These are phyloP conservation scores for Talaromyces wortmannii DNA, from an alignment of 495 filamentous ascomycete species.

Conservation along the genomic window DNA sequence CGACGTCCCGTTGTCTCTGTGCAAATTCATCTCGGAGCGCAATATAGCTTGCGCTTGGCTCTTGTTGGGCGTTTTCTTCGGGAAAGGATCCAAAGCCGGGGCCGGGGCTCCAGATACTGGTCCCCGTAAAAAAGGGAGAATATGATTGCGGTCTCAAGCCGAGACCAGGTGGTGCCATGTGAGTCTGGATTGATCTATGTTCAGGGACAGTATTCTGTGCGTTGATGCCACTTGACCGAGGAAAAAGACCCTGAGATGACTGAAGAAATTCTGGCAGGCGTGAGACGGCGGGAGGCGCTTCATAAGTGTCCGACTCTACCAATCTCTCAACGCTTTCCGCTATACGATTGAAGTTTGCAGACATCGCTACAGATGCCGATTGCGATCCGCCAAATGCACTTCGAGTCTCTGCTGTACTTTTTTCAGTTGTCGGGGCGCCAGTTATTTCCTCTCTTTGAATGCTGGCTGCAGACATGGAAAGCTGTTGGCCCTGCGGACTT, in stretches of 20 bases:
- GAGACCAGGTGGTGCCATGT: conserved; percentile 31
- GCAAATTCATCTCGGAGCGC: not conserved
- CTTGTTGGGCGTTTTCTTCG: conserved; percentile 12
- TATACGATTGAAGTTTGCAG: conserved; percentile 51
- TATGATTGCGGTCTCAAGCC: conserved; percentile 26
- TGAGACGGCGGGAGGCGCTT: conserved; percentile 27
- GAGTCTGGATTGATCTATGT: conserved; percentile 15
- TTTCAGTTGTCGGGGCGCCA: conserved; percentile 18
- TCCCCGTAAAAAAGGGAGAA: conserved; percentile 19
- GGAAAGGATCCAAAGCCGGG: conserved; percentile 19
- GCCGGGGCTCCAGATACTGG: conserved; percentile 42
- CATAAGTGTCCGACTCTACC: conserved; percentile 48
- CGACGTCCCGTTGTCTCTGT: not conserved
- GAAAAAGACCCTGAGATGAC: not conserved
- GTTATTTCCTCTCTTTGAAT: conserved; percentile 41
- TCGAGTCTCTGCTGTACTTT: conserved; percentile 23
- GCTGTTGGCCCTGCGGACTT: conserved; percentile 30
- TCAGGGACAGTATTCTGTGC: conserved; percentile 10
- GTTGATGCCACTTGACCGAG: not conserved
- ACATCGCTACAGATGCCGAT: conserved; percentile 38
- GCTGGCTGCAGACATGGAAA: conserved; percentile 29
- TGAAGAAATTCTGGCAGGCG: conserved; percentile 12
- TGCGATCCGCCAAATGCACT: conserved; percentile 38
- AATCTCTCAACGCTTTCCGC: conserved; percentile 54
- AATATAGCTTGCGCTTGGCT: conserved; percentile 17